Evolutionary conservation across 75 land plant species (phyloP), one percentile per base, ranked within the genome.

Genomic region (Sequoia sempervirens): DNA sequence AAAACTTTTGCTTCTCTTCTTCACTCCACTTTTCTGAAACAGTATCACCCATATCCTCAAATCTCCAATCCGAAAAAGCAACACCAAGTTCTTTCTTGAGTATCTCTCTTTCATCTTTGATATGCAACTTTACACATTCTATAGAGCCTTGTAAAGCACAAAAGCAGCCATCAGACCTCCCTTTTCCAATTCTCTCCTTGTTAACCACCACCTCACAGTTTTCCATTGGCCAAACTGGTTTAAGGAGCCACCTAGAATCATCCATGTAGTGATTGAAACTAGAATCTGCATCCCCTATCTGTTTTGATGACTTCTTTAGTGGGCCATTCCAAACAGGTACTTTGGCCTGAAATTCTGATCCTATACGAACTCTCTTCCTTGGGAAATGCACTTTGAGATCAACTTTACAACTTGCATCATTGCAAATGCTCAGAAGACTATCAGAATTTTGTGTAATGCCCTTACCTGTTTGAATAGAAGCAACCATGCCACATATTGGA

Each of bases 1-100:
- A 86, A 73, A 96, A 95, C 40, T 70, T 87, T 34, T 54, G 61
- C 86, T 96, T 92, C 53, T 95, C 99, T 38, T 87, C 87, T 61
- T 75, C 83, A 30, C 89, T 93, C 99, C 99, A 96, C 6, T 79
- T 80, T 0, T 88, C 87, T 52, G 99, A 82, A 37, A 93, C 87
- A 87, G 92, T 90, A 81, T 96, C 97, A 34, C 99, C 99, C 99
- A 96, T 96, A 10, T 85, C 80, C 78, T 91, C 82, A 84, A 96
- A 91, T 45, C 86, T 90, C 97, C 91, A 91, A 18, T 1, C 40
- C 75, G 78, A 84, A 81, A 92, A 96, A 26, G 87, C 88, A 11
- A 81, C 41, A 61, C 97, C 94, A 1, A 96, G 87, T 85, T 96
- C 99, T 53, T 72, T 73, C 82, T 87, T 89, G 84, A 95, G 80